phyloP scores from a whole-genome alignment of 2,329 filamentous ascomycete genomes.

The Aspergillus sp. region DNA sequence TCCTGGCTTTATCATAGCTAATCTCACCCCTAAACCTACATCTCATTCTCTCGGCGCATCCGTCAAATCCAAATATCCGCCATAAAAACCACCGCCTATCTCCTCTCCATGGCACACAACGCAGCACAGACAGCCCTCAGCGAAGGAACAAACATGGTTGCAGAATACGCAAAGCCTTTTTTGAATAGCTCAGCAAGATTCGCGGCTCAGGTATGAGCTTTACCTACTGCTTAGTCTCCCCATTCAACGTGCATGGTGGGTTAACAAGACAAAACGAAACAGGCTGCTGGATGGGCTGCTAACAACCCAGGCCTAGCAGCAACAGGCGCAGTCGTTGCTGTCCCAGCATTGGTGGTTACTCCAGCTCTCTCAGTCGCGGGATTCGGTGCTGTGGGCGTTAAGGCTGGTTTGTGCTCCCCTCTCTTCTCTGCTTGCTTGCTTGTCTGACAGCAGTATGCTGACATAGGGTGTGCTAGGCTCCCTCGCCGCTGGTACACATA shows the following conservation, averaged over 20 bases:
- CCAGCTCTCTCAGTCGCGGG: neutral
- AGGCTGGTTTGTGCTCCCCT: neutral
- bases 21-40: neutral
- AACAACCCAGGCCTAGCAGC: neutral
- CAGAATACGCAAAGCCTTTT: neutral
- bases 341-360: neutral
- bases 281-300: neutral
- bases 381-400: neutral
- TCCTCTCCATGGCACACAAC: neutral
- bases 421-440: neutral
- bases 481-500: constrained; percentile 6
- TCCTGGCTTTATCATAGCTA: neutral
- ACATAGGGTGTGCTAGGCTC: neutral
- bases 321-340: neutral
- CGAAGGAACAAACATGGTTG: neutral
- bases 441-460: neutral
- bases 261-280: neutral
- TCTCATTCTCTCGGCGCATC: too few relatives aligned
- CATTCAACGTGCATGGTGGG: neutral
- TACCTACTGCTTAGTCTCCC: neutral
- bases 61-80: neutral
- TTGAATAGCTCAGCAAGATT: neutral
- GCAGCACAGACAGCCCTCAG: neutral
- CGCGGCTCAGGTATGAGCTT: neutral
- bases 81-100: neutral